Percentiles rank a stretch among this genome's conserved stretches.
phyloP scores from a whole-genome alignment of 345 rosid genomes.

The Eucalyptus cloeziana region DNA sequence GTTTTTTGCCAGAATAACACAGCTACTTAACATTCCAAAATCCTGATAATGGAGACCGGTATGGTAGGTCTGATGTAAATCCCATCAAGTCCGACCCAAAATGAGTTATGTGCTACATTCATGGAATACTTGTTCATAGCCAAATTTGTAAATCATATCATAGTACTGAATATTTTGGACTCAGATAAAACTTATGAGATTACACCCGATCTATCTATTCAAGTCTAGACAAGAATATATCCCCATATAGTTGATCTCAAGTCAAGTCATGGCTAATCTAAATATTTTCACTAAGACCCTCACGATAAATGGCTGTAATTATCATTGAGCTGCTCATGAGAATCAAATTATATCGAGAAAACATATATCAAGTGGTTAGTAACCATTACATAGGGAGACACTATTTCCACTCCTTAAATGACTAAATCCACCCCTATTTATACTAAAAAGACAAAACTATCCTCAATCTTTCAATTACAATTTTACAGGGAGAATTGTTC shows the following conservation, averaged over 20 bases:
- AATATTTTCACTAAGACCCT: too few relatives aligned
- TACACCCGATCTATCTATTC: too few relatives aligned
- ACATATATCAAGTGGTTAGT: not conserved
- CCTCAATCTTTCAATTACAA: too few relatives aligned
- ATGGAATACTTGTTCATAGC: not conserved
- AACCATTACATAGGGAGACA: not conserved
- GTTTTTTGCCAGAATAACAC: not conserved
- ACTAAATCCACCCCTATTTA: too few relatives aligned
- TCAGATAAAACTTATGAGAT: not conserved
- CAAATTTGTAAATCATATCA: not conserved
- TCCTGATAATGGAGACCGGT: not conserved
- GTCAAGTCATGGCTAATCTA: not conserved
- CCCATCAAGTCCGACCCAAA: not conserved
- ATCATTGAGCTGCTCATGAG: accelerated
- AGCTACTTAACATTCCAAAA: not conserved
- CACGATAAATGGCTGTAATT: too few relatives aligned
- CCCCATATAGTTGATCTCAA: not conserved
- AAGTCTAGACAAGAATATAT: not conserved
- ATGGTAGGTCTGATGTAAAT: not conserved
- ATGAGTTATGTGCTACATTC: not conserved
- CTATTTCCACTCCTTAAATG: too few relatives aligned
- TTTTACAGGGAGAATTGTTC: too few relatives aligned
- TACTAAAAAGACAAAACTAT: too few relatives aligned
- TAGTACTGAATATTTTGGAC: not conserved
- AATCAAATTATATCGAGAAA: not conserved